Conservation (phyloP, 495 filamentous ascomycete species). For the Neurospora tetraspora region DNA sequence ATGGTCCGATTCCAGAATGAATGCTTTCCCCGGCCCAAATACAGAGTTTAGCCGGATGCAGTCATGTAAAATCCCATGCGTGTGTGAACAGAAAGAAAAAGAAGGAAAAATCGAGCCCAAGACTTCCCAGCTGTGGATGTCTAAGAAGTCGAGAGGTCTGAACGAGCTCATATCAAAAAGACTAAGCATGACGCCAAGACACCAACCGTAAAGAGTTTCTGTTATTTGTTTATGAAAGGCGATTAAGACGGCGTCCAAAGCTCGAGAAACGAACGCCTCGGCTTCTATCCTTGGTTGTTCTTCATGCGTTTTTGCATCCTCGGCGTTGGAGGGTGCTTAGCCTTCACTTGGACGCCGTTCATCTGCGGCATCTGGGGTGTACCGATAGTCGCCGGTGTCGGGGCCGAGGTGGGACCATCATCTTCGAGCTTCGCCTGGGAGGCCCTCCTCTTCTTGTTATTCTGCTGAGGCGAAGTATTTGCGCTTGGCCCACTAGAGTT, state of each 20-base stretch:
- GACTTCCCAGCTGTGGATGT: not conserved
- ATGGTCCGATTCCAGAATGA: constrained; percentile 10
- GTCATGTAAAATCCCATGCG: not conserved
- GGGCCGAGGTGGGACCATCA: constrained; percentile 42
- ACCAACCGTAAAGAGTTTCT: not conserved
- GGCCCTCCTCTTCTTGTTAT: constrained; percentile 64
- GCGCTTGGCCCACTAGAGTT: constrained; percentile 64
- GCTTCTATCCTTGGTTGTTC: constrained; percentile 20
- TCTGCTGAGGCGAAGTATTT: constrained; percentile 75
- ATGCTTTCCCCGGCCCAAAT: not conserved
- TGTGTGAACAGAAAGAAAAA: constrained; percentile 1
- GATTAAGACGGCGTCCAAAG: not conserved
- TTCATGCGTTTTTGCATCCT: constrained; percentile 38
- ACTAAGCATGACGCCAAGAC: constrained; percentile 3
- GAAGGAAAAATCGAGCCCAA: not conserved
- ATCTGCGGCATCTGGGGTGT: constrained; percentile 37
- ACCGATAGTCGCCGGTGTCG: constrained; percentile 30
- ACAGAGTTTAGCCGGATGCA: constrained; percentile 4
- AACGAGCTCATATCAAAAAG: not conserved
- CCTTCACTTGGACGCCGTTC: constrained; percentile 31
- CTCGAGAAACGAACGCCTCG: not conserved
- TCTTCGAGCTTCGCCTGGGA: constrained; percentile 70
- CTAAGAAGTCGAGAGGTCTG: not conserved
- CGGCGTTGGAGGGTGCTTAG: constrained; percentile 37
- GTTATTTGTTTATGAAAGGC: not conserved